Evolutionary conservation across 345 rosid species (phyloP), one percentile per base, ranked within the genome.

Genomic region (Microcos paniculata): DNA sequence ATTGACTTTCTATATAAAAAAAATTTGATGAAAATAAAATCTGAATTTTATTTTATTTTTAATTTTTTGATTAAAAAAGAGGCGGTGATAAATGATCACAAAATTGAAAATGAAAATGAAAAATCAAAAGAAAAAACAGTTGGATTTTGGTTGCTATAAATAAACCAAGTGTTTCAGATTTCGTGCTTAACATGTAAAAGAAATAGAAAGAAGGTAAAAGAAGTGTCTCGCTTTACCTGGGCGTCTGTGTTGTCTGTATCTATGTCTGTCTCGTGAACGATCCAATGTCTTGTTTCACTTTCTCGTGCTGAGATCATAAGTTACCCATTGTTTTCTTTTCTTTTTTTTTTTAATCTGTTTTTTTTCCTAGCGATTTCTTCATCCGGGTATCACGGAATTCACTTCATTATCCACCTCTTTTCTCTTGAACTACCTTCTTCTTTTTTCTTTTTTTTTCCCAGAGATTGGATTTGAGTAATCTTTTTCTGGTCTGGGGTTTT

Each of bases 301-400:
- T 80, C 74, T 76, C 63, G 77, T 72, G 80, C 33, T 55, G 51
- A 75, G 63, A 21, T 68, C 81, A 59, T 68, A 73, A 49, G 64
- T 30, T 35, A 66, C 70, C 52, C 70, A 38, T 62, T 35, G 21
- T 21, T 45, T 21, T 52, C 16, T 52, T n/a, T 10, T 35, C 40
- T 13, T 43, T 14, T 1, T 23, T 4, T 28, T 56, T 35, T n/a
- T 28, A 12, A 8, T 13, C n/a, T 4, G 2, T 71, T 58, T 58
- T 58, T 58, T 64, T 74, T n/a, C n/a, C 67, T 31, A 28, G 70
- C 45, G 70, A 51, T 35, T 70, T 63, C 57, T 6, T 12, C 31
- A 65, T 48, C 69, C 21, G 64, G 71, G 4, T 42, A 14, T 73
- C 83, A 80, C 83, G 78, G 65, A 79, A 67, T 52, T 49, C 78